Base-by-base conservation (phyloP, 163 green algal species). In the Volvox carteri region DNA sequence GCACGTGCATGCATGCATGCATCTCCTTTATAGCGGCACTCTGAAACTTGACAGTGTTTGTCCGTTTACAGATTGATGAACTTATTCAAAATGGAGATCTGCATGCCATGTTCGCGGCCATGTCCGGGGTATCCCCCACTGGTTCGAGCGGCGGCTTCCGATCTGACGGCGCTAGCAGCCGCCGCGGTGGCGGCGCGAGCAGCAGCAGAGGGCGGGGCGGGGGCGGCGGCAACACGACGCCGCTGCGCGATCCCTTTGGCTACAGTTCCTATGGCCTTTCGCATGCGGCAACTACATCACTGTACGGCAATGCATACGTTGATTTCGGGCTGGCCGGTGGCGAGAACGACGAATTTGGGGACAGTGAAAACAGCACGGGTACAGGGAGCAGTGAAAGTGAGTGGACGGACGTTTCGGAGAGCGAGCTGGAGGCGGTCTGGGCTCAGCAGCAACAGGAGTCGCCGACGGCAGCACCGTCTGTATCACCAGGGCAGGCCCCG, bases 31-130 rank as follows among this genome's bases (percentile, higher is more conserved):
- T n/a, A n/a, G n/a, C n/a, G n/a, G n/a, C n/a, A n/a, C n/a, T n/a
- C n/a, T n/a, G n/a, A n/a, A n/a, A n/a, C n/a, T n/a, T n/a, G n/a
- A n/a, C n/a, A n/a, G n/a, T n/a, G n/a, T n/a, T n/a, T n/a, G n/a
- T n/a, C n/a, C n/a, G n/a, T 58, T 12, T 58, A 30, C 83, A 88
- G 84, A 41, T 89, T 0, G 84, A 89, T 46, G 84, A 84, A 30
- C 42, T 89, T 2, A 67, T 89, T 8, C 70, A 89, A 25, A 76
- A 8, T n/a, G 84, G 84, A 37, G 68, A 88, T 52, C 67, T 88
- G 46, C 35, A 46, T 37, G 35, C 35, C 28, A 46, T 88, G 35
- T 88, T 88, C 28, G 11, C 50, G 6, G 67, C 83, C 35, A 81
- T 81, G 83, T 73, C 48, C 1, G 83, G 65, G 3, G 14, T 28